Evolutionary conservation across 1,284 basidiomycete species (phyloP).

Genomic region (Ustilago hordei): DNA sequence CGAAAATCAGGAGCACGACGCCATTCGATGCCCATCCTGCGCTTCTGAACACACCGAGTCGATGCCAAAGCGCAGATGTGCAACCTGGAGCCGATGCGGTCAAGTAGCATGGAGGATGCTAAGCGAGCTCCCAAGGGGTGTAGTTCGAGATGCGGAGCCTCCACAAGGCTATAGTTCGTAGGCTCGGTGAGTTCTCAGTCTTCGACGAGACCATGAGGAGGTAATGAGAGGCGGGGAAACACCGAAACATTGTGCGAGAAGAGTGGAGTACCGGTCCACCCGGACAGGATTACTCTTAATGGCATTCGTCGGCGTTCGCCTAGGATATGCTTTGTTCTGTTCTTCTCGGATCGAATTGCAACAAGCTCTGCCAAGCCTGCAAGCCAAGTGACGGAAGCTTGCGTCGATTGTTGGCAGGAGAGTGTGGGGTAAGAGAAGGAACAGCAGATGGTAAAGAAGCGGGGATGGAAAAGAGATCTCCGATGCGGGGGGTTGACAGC

Average conservation of each 20-base stretch:
- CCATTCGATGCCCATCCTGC: background rate
- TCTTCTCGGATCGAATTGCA: conserved; percentile 6
- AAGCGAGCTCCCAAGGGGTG: conserved; percentile 10
- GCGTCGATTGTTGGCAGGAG: conserved; percentile 2
- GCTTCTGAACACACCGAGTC: background rate
- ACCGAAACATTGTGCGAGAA: background rate
- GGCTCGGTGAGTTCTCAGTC: background rate
- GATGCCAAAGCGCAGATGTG: background rate
- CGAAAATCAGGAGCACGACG: background rate
- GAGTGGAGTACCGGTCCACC: background rate
- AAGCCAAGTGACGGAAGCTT: background rate
- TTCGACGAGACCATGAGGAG: background rate
- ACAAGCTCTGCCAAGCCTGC: conserved; percentile 4
- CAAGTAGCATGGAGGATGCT: background rate
- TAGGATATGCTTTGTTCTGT: background rate
- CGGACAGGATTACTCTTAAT: background rate
- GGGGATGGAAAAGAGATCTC: conserved; percentile 23
- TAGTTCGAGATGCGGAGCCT: conserved; percentile 2
- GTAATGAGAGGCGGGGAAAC: background rate
- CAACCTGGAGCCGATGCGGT: conserved; percentile 9
- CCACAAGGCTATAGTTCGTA: background rate
- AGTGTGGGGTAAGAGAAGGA: background rate
- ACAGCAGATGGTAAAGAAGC: background rate
- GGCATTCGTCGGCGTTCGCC: conserved; percentile 22
- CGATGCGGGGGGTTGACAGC: conserved; percentile 36